Conservation (phyloP, 2,329 filamentous ascomycete species). For the Colletotrichum neosansevieriae region DNA sequence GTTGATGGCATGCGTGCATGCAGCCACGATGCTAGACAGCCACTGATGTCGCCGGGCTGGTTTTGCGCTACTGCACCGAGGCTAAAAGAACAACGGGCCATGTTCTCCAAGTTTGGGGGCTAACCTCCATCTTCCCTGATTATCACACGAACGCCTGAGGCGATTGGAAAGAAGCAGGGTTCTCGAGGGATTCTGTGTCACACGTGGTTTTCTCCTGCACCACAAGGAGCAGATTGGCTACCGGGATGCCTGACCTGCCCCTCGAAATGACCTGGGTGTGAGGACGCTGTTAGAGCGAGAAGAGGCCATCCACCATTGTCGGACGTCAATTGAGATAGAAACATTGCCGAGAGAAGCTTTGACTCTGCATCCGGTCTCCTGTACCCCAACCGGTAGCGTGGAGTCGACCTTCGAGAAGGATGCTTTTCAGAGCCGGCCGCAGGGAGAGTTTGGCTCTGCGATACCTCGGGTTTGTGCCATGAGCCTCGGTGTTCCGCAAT, state of each 20-base stretch:
- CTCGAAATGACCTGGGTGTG: neutral
- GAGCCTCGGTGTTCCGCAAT: too few relatives aligned
- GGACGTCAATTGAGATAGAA: conserved; percentile 19
- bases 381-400: conserved; percentile 26
- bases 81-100: conserved; percentile 36
- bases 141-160: conserved; percentile 20
- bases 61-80: conserved; percentile 35
- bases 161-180: conserved; percentile 16
- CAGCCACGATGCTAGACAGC: conserved; percentile 24
- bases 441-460: neutral
- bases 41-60: conserved; percentile 10
- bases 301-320: conserved; percentile 18
- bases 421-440: neutral
- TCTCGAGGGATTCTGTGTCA: conserved; percentile 6
- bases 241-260: conserved; percentile 10
- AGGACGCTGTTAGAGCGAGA: conserved; percentile 19
- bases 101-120: conserved; percentile 37
- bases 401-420: conserved; percentile 6
- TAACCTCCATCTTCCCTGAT: conserved; percentile 15
- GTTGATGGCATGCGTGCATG: conserved; percentile 30
- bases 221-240: conserved; percentile 13
- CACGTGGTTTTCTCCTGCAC: conserved; percentile 27
- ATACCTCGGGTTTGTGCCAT: neutral
- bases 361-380: conserved; percentile 26
- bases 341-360: conserved; percentile 34